phyloP scores from a whole-genome alignment of 2,329 filamentous ascomycete species.

The Juglanconis sp. region DNA sequence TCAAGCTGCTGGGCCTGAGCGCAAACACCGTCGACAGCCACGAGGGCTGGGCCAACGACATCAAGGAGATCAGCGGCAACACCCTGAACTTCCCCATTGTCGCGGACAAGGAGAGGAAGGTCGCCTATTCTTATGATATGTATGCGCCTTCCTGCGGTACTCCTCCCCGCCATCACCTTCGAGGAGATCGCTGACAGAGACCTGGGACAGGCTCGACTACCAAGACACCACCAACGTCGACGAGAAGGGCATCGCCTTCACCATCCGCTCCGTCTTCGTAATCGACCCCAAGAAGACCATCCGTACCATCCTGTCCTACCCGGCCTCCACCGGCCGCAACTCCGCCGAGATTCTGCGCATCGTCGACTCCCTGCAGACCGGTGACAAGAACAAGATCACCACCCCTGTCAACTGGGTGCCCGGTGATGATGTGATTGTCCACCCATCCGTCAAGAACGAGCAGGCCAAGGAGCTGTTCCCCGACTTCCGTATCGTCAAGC shows the following conservation, averaged over 20 bases:
- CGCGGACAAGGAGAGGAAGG: conserved; percentile 73
- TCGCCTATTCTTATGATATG: conserved; percentile 78
- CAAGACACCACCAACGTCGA: conserved; percentile 80
- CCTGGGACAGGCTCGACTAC: conserved; percentile 61
- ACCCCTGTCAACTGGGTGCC: conserved; percentile 89
- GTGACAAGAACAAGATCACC: conserved; percentile 83
- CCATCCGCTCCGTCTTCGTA: conserved; percentile 91
- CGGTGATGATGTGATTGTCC: conserved; percentile 90
- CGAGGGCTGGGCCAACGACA: conserved; percentile 87
- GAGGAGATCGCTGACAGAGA: not conserved
- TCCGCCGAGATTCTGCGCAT: conserved; percentile 75
- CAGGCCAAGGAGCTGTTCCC: conserved; percentile 88
- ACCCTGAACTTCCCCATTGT: conserved; percentile 76
- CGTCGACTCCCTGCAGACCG: conserved; percentile 75
- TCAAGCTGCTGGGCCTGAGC: conserved; percentile 87
- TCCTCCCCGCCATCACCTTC: not conserved
- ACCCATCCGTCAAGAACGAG: conserved; percentile 76
- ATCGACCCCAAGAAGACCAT: conserved; percentile 94
- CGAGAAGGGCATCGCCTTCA: conserved; percentile 81
- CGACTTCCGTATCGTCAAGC: conserved; percentile 65
- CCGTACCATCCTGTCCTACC: conserved; percentile 88
- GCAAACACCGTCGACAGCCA: conserved; percentile 85
- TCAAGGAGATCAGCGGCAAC: conserved; percentile 72
- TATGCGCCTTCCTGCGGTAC: conserved; percentile 33
- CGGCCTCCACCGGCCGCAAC: conserved; percentile 84